phyloP scores from a whole-genome alignment of 441 rosid species.

The Populus hybrid region DNA sequence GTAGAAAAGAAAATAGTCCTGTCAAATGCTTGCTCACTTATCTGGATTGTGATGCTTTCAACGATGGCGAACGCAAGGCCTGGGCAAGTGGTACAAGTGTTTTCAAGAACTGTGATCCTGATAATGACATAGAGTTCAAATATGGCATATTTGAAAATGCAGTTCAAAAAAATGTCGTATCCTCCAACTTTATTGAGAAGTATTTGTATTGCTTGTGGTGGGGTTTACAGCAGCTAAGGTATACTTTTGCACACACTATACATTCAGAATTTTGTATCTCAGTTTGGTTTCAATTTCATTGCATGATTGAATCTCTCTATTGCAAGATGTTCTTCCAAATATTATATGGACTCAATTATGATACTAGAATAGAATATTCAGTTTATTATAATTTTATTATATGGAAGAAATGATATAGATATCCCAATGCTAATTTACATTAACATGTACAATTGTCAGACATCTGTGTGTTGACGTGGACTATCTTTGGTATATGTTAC shows the following conservation, averaged over 20 bases:
- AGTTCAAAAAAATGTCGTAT: slow-evolving; percentile 57
- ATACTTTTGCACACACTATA: slow-evolving; percentile 16
- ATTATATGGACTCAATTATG: background rate
- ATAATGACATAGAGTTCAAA: slow-evolving; percentile 33
- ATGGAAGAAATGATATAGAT: background rate
- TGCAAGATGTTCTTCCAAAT: background rate
- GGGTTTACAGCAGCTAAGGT: slow-evolving; percentile 97
- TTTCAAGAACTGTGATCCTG: slow-evolving; percentile 59
- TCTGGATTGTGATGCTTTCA: slow-evolving; percentile 63
- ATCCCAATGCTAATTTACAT: background rate
- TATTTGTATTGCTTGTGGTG: slow-evolving; percentile 96
- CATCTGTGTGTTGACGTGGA: background rate
- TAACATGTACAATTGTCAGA: background rate
- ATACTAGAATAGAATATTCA: background rate
- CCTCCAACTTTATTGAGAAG: slow-evolving; percentile 57
- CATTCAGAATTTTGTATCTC: slow-evolving; percentile 8
- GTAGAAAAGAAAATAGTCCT: slow-evolving; percentile 36
- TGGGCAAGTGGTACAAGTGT: slow-evolving; percentile 72
- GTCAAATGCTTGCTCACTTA: slow-evolving; percentile 48
- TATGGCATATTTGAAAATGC: slow-evolving; percentile 80
- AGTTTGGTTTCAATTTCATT: background rate
- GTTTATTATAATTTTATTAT: too few relatives aligned
- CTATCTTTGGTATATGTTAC: too few relatives aligned
- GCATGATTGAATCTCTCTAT: background rate
- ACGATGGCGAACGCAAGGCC: slow-evolving; percentile 24